phyloP scores from a whole-genome alignment of 1,284 basidiomycete species.

The Cystobasidium pallidum region DNA sequence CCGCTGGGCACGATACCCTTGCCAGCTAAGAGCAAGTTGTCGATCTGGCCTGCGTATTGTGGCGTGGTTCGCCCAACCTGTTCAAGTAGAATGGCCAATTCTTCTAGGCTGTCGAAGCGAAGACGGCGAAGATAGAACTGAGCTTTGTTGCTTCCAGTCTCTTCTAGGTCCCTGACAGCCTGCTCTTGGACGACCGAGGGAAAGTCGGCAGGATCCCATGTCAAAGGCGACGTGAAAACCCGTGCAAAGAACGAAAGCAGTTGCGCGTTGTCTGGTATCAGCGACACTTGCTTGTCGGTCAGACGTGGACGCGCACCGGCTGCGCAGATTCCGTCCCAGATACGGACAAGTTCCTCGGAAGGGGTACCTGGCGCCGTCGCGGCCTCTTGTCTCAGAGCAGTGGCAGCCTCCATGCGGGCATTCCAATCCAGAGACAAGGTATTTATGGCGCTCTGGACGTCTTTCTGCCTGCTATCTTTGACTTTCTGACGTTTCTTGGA shows the following conservation, averaged over 20 bases:
- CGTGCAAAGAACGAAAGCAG: neutral
- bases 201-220: slow-evolving; percentile 3
- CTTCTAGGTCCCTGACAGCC: neutral
- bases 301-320: neutral
- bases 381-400: neutral
- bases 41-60: neutral
- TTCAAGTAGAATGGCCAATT: neutral
- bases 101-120: neutral
- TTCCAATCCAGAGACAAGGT: neutral
- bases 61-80: neutral
- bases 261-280: neutral
- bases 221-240: slow-evolving; percentile 12
- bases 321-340: neutral
- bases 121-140: slow-evolving; percentile 21
- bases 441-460: neutral
- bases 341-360: neutral
- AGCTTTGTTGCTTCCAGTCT: neutral
- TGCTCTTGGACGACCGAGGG: neutral
- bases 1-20: neutral
- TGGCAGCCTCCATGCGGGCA: neutral
- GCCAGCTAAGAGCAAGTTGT: neutral
- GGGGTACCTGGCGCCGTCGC: no score
- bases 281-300: neutral
- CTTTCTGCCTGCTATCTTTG: neutral
- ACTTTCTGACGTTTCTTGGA: slow-evolving; percentile 9